phyloP scores from a whole-genome alignment of 2,329 filamentous ascomycete species.

The Sporothrix inflata region DNA sequence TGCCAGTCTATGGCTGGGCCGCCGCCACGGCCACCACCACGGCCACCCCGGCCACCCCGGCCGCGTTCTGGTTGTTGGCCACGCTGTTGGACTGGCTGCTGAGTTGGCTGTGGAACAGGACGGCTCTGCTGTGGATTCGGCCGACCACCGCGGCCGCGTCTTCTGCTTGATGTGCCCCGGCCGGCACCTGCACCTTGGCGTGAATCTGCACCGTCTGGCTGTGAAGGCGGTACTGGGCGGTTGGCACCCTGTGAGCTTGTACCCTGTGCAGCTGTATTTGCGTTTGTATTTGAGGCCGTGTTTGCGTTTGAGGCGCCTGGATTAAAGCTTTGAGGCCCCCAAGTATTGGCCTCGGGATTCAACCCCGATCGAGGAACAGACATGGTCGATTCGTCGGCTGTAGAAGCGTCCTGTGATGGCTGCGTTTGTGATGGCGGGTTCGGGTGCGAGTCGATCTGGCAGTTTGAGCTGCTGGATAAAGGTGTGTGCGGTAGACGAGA shows the following conservation, averaged over 20 bases:
- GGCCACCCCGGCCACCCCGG: neutral
- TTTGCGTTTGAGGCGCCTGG: neutral
- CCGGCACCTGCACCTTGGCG: neutral
- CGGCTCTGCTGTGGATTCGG: neutral
- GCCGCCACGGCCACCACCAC: slow-evolving; percentile 21
- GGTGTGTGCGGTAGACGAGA: neutral
- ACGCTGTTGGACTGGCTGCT: neutral
- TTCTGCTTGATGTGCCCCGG: neutral
- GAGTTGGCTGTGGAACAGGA: neutral
- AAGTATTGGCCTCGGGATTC: slow-evolving; percentile 24
- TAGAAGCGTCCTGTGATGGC: neutral
- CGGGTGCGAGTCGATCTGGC: neutral
- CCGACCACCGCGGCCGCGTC: slow-evolving; percentile 10
- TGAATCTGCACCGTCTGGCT: neutral
- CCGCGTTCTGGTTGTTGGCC: neutral
- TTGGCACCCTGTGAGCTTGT: neutral
- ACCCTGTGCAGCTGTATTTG: neutral
- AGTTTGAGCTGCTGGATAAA: neutral
- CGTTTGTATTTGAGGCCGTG: neutral
- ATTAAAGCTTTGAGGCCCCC: neutral
- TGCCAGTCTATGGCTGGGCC: neutral
- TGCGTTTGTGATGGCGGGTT: neutral
- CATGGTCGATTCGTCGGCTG: neutral
- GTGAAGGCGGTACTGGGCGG: neutral
- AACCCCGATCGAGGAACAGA: neutral